Percentiles rank a stretch among this genome's conserved stretches.
phyloP scores from a whole-genome alignment of 208 protist genomes.

The Naegleria fowleri region DNA sequence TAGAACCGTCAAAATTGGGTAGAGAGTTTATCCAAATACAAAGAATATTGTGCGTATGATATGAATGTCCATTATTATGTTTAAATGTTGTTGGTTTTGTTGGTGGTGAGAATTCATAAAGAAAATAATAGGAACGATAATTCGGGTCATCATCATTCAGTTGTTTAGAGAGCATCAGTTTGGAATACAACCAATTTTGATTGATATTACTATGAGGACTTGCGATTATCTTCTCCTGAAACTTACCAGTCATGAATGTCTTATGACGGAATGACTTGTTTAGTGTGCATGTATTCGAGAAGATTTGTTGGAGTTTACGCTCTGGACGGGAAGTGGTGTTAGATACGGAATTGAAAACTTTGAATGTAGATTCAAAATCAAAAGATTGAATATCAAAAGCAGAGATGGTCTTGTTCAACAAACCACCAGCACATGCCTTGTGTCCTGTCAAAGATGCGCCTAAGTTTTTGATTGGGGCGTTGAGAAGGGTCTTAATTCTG shows the following conservation, averaged over 20 bases:
- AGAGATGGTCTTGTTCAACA: neutral
- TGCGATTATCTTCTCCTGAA: neutral
- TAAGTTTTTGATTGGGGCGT: neutral
- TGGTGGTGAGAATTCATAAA: too few relatives aligned
- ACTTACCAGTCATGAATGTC: neutral
- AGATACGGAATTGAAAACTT: neutral
- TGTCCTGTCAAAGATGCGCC: neutral
- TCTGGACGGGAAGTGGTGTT: neutral
- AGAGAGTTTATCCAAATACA: too few relatives aligned
- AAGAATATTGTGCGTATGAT: too few relatives aligned
- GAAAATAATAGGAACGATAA: too few relatives aligned
- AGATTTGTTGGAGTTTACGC: neutral
- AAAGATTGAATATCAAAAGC: neutral
- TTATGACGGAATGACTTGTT: slow-evolving; percentile 1
- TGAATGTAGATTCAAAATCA: neutral
- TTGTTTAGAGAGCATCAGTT: too few relatives aligned
- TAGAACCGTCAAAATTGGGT: too few relatives aligned
- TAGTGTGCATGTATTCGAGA: neutral
- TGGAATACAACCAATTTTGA: too few relatives aligned
- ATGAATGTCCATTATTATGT: too few relatives aligned
- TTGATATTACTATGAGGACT: too few relatives aligned
- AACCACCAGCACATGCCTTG: neutral
- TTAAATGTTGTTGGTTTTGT: too few relatives aligned
- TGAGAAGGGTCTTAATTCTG: neutral
- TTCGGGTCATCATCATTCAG: too few relatives aligned